Percentiles rank a stretch among this genome's conserved stretches.
Evolutionary conservation across 2,329 filamentous ascomycete genomes (phyloP).

Genomic region (Berkeleyomyces rouxiae): DNA sequence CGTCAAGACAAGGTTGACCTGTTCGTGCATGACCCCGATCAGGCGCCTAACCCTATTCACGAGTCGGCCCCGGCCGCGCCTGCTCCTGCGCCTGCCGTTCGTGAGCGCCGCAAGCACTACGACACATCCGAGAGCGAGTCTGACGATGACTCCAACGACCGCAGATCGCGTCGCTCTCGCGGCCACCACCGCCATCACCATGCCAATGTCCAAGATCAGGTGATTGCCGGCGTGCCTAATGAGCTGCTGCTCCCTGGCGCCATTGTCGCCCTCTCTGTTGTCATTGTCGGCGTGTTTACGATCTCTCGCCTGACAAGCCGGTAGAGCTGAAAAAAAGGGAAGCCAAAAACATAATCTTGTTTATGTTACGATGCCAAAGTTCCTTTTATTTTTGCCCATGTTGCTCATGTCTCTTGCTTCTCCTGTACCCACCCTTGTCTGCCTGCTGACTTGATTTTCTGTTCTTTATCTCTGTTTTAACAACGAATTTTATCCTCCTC

Average conservation of each 20-base stretch:
- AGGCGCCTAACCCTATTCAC: conserved; percentile 51
- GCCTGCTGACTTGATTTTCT: conserved; percentile 1
- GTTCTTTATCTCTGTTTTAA: conserved; percentile 4
- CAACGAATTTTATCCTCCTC: not conserved
- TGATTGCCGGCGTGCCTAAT: conserved; percentile 85
- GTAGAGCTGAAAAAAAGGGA: conserved; percentile 20
- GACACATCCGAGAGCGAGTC: conserved; percentile 42
- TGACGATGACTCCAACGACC: conserved; percentile 32
- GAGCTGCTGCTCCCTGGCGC: conserved; percentile 85
- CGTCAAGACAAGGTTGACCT: conserved; percentile 87
- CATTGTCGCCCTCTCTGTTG: conserved; percentile 84
- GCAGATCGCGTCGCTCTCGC: conserved; percentile 28
- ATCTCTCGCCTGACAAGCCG: conserved; percentile 52
- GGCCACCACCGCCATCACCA: conserved; percentile 18
- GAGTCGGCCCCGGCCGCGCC: conserved; percentile 27
- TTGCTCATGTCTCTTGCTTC: conserved; percentile 1
- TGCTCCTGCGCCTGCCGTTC: conserved; percentile 26
- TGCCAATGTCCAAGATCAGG: conserved; percentile 43
- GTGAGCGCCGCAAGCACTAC: conserved; percentile 31
- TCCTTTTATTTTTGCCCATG: not conserved
- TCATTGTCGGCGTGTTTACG: conserved; percentile 85
- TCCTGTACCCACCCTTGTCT: not conserved
- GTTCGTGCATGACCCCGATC: conserved; percentile 85
- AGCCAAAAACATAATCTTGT: not conserved
- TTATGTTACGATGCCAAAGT: conserved; percentile 2